Evolutionary conservation across 371 early-diverging fungal species (phyloP).

Genomic region (Mucor irregularis): DNA sequence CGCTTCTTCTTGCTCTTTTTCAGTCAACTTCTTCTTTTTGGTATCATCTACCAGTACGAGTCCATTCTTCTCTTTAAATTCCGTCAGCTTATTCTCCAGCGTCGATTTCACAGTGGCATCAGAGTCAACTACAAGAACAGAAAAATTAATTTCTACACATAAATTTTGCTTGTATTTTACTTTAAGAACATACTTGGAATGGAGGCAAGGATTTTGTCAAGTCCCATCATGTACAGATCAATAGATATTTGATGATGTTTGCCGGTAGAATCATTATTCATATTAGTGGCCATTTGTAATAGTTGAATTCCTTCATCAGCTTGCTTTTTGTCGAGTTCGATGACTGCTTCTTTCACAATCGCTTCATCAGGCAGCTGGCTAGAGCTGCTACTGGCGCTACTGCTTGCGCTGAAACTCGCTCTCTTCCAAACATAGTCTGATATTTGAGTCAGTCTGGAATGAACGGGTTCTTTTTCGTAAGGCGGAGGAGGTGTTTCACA

Average conservation of each 20-base stretch:
- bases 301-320: slow-evolving; percentile 53
- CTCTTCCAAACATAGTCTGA: slow-evolving; percentile 36
- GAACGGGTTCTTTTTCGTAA: slow-evolving; percentile 38
- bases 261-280: slow-evolving; percentile 35
- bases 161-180: background rate
- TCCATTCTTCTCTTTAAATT: slow-evolving; percentile 25
- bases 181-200: slow-evolving; percentile 47
- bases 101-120: slow-evolving; percentile 45
- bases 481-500: slow-evolving; percentile 29
- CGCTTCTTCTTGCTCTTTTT: slow-evolving; percentile 10
- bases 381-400: background rate
- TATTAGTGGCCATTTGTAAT: slow-evolving; percentile 51
- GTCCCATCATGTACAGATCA: slow-evolving; percentile 56
- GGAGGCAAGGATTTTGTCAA: slow-evolving; percentile 49
- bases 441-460: slow-evolving; percentile 21
- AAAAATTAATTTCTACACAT: no score
- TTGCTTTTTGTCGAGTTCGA: slow-evolving; percentile 33
- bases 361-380: background rate
- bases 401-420: slow-evolving; percentile 13
- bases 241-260: slow-evolving; percentile 45
- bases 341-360: background rate
- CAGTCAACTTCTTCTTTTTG: slow-evolving; percentile 5
- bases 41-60: slow-evolving; percentile 14
- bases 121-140: slow-evolving; percentile 52
- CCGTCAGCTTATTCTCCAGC: slow-evolving; percentile 38